Base-by-base conservation (phyloP, 352 stramenopile genomes). In the Thalassiosira mediterranea region DNA sequence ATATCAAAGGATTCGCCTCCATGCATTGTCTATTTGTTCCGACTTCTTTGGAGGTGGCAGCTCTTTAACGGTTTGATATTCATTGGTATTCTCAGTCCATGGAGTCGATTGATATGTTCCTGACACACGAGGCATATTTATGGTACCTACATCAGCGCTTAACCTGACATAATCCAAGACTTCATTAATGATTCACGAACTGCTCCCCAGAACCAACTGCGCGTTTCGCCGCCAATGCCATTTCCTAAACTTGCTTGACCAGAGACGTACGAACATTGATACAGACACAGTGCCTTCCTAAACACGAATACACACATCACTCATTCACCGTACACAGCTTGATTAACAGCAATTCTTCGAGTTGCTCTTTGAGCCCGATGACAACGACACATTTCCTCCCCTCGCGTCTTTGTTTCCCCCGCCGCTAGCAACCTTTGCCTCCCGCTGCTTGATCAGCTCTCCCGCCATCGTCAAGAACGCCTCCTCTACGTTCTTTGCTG, bases 401-500 rank as follows among this genome's bases (percentile, higher is more conserved):
- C 63, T 63, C n/a, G 56, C 70, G 28, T 66, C 60, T 26, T 76
- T 72, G 25, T 68, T 66, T 38, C 44, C 70, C 8, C 79, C 70
- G 56, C 68, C 74, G 8, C 40, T 58, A 17, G 66, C 79, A 34
- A 73, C 69, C 58, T 83, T 77, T 19, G 79, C 67, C 59, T 87
- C 86, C 56, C 87, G 47, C 63, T 92, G 85, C 61, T 87, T 87
- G 81, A 93, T 93, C 17, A 94, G 65, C 58, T 92, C 87, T 34
- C 83, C 85, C 38, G 87, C 88, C 88, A 94, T 94, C 26, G 87
- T 94, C 60, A 94, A 83, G 53, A 94, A 93, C 5, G 86, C 84
- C 67, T 93, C 95, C 79, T 99, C 96, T 31, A 99, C 97, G 83
- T 99, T 99, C 64, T 96, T 94, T n/a, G 95, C 96, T 59, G 94